Base-by-base conservation (phyloP, 352 stramenopile genomes). In the Blastocystis hominis region DNA sequence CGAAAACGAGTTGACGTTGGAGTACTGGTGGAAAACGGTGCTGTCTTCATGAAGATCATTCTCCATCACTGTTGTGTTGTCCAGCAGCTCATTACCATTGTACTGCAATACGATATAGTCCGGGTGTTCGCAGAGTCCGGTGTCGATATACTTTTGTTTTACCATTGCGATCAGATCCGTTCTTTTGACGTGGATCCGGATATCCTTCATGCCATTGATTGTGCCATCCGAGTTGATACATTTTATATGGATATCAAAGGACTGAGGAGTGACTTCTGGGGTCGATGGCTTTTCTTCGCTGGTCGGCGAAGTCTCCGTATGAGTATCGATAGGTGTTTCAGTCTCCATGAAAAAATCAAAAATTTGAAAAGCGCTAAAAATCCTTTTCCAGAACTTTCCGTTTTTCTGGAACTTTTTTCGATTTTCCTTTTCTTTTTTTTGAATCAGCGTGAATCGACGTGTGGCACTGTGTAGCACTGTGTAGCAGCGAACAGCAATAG, bases 101-200 rank as follows among this genome's bases (percentile, higher is more conserved):
- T 80, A 88, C 53, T 88, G 68, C 15, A 88, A 40, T 30, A 86
- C 54, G 36, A 88, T 88, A 34, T 88, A 88, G 62, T 86, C 62
- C 20, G 75, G 75, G 5, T 34, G n/a, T 24, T 38, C n/a, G n/a
- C 75, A 86, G 10, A 30, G 36, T 86, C 62, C 75, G n/a, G 75
- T 46, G 7, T 86, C 75, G 38, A 86, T 75, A 55, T 86, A 86
- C 50, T 86, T 86, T 34, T 69, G 56, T 44, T 86, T 86, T 10
- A 86, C 75, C 2, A 38, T 17, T 9, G 75, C 75, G 20, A 86
- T 86, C 15, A 86, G 62, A 86, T 86, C 75, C 6, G 75, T 86
- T n/a, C 75, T n/a, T 54, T 86, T 86, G 17, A 86, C 75, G 2
- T 75, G 38, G 30, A 86, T 86, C 10, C 36, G 56, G 62, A 86